phyloP scores from a whole-genome alignment of 83 land plant genomes.

The Thuja plicata region DNA sequence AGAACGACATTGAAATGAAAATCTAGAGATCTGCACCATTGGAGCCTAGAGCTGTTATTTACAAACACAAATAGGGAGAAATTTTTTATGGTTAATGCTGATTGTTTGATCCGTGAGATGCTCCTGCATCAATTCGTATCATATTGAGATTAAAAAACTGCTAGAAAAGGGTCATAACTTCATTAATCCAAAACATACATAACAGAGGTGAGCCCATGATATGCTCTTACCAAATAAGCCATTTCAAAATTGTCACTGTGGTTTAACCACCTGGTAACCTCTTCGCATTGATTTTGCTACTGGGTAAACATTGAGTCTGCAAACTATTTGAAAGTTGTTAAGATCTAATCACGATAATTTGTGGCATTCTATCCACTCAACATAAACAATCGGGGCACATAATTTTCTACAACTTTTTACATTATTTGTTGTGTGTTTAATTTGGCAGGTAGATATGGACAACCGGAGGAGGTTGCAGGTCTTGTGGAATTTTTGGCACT shows the following conservation, averaged over 20 bases:
- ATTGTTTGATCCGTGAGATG: too few relatives aligned
- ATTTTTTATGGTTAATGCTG: too few relatives aligned
- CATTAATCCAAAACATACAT: neutral
- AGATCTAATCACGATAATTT: neutral
- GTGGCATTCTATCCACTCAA: neutral
- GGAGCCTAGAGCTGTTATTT: too few relatives aligned
- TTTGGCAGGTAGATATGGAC: constrained; percentile 85
- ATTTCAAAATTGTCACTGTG: neutral
- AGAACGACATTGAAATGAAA: too few relatives aligned
- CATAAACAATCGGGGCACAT: neutral
- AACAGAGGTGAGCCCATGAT: neutral
- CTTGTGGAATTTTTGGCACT: constrained; percentile 86
- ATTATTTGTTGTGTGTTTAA: neutral
- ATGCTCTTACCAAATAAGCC: neutral
- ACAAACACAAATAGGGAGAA: too few relatives aligned
- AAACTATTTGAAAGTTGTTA: neutral
- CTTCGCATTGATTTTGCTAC: neutral
- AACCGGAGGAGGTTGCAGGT: constrained; percentile 97
- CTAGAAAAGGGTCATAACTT: neutral
- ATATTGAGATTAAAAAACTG: neutral
- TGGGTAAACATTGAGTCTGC: neutral
- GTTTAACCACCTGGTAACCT: neutral
- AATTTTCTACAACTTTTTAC: neutral
- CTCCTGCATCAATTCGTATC: too few relatives aligned
- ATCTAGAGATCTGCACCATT: too few relatives aligned